These are phyloP conservation scores for Dorcoceras hygrometricum DNA, from an alignment of 257 asterid species.

Conservation along the genomic window DNA sequence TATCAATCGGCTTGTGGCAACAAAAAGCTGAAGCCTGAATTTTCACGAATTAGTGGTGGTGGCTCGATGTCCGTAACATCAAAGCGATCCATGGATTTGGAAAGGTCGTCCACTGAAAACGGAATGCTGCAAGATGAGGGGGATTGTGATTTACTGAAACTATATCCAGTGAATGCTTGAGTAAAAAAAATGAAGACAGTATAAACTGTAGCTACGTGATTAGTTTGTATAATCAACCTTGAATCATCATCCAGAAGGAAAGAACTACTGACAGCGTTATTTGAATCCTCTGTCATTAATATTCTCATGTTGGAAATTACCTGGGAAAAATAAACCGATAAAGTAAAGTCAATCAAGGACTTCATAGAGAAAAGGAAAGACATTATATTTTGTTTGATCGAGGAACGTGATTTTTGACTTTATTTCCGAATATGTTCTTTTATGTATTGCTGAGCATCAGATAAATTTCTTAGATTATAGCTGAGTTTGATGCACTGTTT, in stretches of 20 bases:
- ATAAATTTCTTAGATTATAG: neutral
- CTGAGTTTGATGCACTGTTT: neutral
- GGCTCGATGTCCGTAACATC: slow-evolving; percentile 91
- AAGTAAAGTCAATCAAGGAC: neutral
- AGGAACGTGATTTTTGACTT: neutral
- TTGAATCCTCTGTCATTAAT: slow-evolving; percentile 95
- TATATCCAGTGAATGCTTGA: neutral
- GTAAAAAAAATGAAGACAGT: neutral
- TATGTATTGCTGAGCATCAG: neutral
- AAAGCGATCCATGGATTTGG: slow-evolving; percentile 88
- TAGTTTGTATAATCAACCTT: slow-evolving; percentile 50
- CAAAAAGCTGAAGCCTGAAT: slow-evolving; percentile 94
- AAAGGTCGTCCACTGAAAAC: slow-evolving; percentile 94
- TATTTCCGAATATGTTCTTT: neutral
- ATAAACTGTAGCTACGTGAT: slow-evolving; percentile 6
- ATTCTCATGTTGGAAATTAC: slow-evolving; percentile 87
- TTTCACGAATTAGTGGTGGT: slow-evolving; percentile 96
- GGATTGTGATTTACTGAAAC: slow-evolving; percentile 9
- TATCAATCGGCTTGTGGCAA: slow-evolving; percentile 65
- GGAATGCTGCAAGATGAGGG: slow-evolving; percentile 79
- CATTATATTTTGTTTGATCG: neutral
- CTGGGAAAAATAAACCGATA: slow-evolving; percentile 34
- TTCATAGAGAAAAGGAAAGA: neutral
- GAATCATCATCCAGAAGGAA: slow-evolving; percentile 97
- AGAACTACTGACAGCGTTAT: slow-evolving; percentile 96